phyloP scores from a whole-genome alignment of 306 rosid genomes.

The Vachellia collinsii region DNA sequence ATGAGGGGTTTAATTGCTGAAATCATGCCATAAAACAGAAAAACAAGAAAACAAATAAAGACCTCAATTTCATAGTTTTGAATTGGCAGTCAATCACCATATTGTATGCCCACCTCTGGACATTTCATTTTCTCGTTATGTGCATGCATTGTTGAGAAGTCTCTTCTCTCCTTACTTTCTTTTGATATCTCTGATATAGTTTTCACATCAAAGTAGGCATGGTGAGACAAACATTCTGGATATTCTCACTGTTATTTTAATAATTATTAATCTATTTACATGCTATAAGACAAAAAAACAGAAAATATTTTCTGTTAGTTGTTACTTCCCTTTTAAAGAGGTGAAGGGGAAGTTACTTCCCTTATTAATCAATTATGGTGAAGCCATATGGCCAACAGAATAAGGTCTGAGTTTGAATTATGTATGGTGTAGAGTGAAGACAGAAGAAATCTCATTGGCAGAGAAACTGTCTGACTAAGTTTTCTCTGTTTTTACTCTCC shows the following conservation, averaged over 20 bases:
- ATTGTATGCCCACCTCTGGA: not conserved
- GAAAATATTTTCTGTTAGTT: not conserved
- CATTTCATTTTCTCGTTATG: not conserved
- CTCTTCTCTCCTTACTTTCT: not conserved
- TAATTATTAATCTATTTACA: not conserved
- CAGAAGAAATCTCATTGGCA: not conserved
- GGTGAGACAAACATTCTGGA: not conserved
- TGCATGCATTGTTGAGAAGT: not conserved
- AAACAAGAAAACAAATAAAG: not conserved
- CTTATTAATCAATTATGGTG: not conserved
- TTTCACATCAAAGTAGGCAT: not conserved
- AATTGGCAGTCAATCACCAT: not conserved
- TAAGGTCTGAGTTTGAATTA: constrained; percentile 19
- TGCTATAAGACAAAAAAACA: not conserved
- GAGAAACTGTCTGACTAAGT: constrained; percentile 26
- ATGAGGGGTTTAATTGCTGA: not conserved
- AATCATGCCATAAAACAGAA: not conserved
- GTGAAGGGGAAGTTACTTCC: not conserved
- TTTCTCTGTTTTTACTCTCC: constrained; percentile 35
- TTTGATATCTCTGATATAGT: not conserved
- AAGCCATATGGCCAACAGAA: not conserved
- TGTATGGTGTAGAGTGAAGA: not conserved
- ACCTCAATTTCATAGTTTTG: not conserved
- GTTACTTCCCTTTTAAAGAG: not conserved
- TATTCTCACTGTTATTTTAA: not conserved